Evolutionary conservation across 768 basidiomycete genomes (phyloP).

Genomic region (Coprinopsis strossmayeri): DNA sequence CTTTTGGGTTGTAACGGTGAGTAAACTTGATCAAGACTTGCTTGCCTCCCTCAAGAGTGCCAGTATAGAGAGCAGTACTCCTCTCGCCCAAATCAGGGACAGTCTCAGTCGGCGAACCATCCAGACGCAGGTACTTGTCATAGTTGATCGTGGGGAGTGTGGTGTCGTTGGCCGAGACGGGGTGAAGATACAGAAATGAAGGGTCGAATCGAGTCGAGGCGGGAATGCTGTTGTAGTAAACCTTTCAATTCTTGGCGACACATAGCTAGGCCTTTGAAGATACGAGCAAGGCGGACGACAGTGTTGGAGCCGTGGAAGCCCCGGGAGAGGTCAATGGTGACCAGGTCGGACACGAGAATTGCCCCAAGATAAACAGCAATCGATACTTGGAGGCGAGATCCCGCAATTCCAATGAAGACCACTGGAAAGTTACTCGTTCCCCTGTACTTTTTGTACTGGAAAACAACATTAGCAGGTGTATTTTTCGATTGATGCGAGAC

Average conservation of each 20-base stretch:
- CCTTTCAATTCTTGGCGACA: slow-evolving; percentile 1
- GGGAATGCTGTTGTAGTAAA: not conserved
- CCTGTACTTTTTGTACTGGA: not conserved
- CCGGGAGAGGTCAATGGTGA: not conserved
- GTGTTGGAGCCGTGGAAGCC: not conserved
- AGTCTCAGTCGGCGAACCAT: slow-evolving; percentile 12
- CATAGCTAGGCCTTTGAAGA: not conserved
- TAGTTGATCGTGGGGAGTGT: slow-evolving; percentile 13
- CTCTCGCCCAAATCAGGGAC: slow-evolving; percentile 14
- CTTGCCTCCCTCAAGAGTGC: slow-evolving; percentile 12
- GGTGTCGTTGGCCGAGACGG: slow-evolving; percentile 9
- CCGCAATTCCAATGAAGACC: slow-evolving; percentile 1
- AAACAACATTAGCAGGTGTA: not conserved
- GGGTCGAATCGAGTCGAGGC: slow-evolving; percentile 3
- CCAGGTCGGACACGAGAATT: slow-evolving; percentile 1
- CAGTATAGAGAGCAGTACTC: slow-evolving; percentile 15
- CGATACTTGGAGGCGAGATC: not conserved
- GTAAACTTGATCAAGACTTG: slow-evolving; percentile 19
- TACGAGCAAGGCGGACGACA: not conserved
- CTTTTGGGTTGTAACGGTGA: slow-evolving; percentile 14
- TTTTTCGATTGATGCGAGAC: not conserved
- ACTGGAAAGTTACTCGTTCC: slow-evolving; percentile 5
- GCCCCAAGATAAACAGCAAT: not conserved
- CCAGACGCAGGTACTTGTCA: slow-evolving; percentile 11
- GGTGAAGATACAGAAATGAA: slow-evolving; percentile 10